Percentiles rank a stretch among this genome's conserved stretches.
Evolutionary conservation across 331 rosid genomes (phyloP).

Genomic region (Erythrophleum ivorense): DNA sequence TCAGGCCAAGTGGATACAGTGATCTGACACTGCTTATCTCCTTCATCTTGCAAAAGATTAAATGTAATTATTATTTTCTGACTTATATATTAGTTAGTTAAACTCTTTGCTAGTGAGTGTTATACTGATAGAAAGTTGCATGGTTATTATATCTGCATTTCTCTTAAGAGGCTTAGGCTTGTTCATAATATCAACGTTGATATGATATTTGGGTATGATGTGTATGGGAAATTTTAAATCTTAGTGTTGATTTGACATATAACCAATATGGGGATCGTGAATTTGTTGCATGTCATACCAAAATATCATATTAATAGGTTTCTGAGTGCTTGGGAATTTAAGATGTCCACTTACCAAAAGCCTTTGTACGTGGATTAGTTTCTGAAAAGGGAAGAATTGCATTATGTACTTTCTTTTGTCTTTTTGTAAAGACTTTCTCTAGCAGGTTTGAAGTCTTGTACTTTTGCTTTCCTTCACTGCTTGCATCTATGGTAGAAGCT

Average conservation of each 20-base stretch:
- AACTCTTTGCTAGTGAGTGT: conserved; percentile 22
- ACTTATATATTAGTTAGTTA: conserved; percentile 10
- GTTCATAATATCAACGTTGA: not conserved
- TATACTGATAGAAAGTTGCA: conserved; percentile 15
- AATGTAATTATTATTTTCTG: conserved; percentile 5
- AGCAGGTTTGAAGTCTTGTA: not conserved
- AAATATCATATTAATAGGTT: not conserved
- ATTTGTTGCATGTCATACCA: not conserved
- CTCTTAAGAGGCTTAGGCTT: not conserved
- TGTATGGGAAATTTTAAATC: not conserved
- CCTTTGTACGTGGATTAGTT: conserved; percentile 15
- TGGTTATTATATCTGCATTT: conserved; percentile 26
- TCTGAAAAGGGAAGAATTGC: conserved; percentile 10
- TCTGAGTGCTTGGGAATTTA: not conserved
- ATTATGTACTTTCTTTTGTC: conserved; percentile 5
- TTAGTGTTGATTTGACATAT: not conserved
- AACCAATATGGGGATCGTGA: not conserved
- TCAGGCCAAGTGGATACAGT: conserved; percentile 17
- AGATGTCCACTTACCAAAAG: not conserved
- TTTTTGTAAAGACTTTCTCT: conserved; percentile 9
- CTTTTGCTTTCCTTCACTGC: conserved; percentile 25
- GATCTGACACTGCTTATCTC: conserved; percentile 18
- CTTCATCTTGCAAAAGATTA: conserved; percentile 28
- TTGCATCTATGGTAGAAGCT: conserved; percentile 22
- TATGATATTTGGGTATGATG: not conserved